phyloP scores from a whole-genome alignment of 352 stramenopile species.

The Pilasporangium apinafurcum region DNA sequence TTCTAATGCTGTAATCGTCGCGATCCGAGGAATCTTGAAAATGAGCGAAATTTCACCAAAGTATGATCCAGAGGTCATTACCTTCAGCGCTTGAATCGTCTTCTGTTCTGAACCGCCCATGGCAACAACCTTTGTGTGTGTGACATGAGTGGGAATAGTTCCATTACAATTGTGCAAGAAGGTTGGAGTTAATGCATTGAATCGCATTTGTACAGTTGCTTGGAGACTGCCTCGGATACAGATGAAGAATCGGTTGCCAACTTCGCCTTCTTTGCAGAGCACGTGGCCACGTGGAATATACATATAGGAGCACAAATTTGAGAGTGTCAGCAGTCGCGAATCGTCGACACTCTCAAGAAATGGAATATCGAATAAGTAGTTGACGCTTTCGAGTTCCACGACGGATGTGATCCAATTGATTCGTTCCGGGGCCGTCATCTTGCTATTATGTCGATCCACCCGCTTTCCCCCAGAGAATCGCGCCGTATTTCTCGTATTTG shows the following conservation, averaged over 20 bases:
- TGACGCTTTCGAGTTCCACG: slow-evolving; percentile 61
- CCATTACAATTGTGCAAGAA: no score
- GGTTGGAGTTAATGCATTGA: slow-evolving; percentile 16
- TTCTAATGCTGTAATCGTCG: slow-evolving; percentile 50
- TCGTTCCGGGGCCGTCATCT: slow-evolving; percentile 45
- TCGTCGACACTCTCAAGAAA: slow-evolving; percentile 59
- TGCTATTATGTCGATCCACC: slow-evolving; percentile 1
- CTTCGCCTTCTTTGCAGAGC: slow-evolving; percentile 49
- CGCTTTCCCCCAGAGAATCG: slow-evolving; percentile 32
- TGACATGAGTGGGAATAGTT: slow-evolving; percentile 5
- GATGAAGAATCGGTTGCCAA: slow-evolving; percentile 65
- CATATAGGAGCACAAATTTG: slow-evolving; percentile 62
- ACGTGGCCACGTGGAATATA: slow-evolving; percentile 42
- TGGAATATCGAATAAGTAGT: slow-evolving; percentile 57
- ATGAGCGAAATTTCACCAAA: slow-evolving; percentile 74
- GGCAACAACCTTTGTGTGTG: no score
- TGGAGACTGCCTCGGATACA: slow-evolving; percentile 54
- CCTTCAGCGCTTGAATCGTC: slow-evolving; percentile 48
- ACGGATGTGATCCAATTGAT: slow-evolving; percentile 59
- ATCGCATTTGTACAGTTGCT: slow-evolving; percentile 28
- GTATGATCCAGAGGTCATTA: slow-evolving; percentile 44
- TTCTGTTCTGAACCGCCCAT: no score
- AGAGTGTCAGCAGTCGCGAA: slow-evolving; percentile 45
- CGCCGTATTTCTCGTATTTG: slow-evolving; percentile 38
- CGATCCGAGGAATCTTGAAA: slow-evolving; percentile 62